phyloP scores from a whole-genome alignment of 1,139 yeast genomes.

The Saccharomyces hybrid region DNA sequence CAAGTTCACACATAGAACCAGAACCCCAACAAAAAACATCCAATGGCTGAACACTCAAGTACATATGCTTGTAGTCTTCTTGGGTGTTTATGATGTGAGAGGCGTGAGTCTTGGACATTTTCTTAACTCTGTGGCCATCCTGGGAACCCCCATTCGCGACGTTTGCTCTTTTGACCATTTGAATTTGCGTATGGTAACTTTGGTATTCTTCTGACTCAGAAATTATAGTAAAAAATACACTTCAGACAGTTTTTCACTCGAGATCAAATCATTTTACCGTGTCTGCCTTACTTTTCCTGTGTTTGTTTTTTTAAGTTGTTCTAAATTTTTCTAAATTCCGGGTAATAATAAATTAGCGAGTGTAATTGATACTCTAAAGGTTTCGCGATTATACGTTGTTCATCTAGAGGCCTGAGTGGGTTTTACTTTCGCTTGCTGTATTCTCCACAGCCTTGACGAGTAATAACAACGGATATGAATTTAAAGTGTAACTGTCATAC shows the following conservation, averaged over 20 bases:
- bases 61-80: constrained; percentile 26
- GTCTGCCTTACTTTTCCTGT: background rate
- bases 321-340: background rate
- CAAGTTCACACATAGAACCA: constrained; percentile 95
- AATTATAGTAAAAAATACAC: background rate
- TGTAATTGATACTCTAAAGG: too few relatives aligned
- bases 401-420: too few relatives aligned
- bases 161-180: constrained; percentile 18
- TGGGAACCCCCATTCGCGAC: constrained; percentile 15
- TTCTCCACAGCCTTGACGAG: too few relatives aligned
- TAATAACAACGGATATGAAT: too few relatives aligned
- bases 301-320: background rate
- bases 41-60: constrained; percentile 36
- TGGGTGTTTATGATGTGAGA: constrained; percentile 25
- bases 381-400: too few relatives aligned
- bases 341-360: background rate
- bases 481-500: too few relatives aligned
- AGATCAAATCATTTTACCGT: background rate
- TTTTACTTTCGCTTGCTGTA: too few relatives aligned
- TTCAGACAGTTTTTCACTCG: background rate
- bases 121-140: constrained; percentile 13
- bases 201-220: background rate
- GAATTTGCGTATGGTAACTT: background rate
- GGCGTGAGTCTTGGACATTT: constrained; percentile 24
- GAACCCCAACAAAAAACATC: constrained; percentile 92